Conservation (phyloP, 257 asterid genomes). For the Linaria vulgaris region DNA sequence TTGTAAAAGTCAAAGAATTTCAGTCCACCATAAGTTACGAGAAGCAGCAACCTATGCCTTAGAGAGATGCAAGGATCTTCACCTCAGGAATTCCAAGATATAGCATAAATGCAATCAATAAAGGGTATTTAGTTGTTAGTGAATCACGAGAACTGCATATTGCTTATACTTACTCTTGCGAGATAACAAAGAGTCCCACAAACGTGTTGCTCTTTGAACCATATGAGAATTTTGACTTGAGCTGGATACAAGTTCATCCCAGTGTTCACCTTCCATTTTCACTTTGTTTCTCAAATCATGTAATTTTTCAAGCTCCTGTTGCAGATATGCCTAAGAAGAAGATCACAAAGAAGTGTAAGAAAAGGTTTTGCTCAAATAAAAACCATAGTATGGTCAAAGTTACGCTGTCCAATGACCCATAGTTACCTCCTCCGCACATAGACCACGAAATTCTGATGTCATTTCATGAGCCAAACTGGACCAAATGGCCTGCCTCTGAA, state of each 20-base stretch:
- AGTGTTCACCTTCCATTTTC: conserved; percentile 85
- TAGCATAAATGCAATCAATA: conserved; percentile 6
- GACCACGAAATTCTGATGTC: conserved; percentile 98
- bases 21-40: no score
- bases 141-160: conserved; percentile 12
- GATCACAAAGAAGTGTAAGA: conserved; percentile 22
- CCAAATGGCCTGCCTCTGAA: conserved; percentile 93
- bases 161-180: conserved; percentile 70
- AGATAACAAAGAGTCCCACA: conserved; percentile 97
- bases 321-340: conserved; percentile 77
- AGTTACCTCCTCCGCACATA: conserved; percentile 95
- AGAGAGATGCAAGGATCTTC: not conserved
- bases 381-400: conserved; percentile 8
- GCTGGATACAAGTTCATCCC: conserved; percentile 99
- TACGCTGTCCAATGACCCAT: conserved; percentile 12
- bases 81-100: conserved; percentile 13
- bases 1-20: no score
- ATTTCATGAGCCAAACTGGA: conserved; percentile 98
- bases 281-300: conserved; percentile 89
- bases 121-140: not conserved
- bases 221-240: conserved; percentile 97
- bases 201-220: conserved; percentile 96
- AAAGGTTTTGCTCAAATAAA: conserved; percentile 14
- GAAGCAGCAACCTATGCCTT: no score
- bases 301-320: conserved; percentile 94